Evolutionary conservation across 352 stramenopile species (phyloP).

Genomic region (Phytopythium sindhum): DNA sequence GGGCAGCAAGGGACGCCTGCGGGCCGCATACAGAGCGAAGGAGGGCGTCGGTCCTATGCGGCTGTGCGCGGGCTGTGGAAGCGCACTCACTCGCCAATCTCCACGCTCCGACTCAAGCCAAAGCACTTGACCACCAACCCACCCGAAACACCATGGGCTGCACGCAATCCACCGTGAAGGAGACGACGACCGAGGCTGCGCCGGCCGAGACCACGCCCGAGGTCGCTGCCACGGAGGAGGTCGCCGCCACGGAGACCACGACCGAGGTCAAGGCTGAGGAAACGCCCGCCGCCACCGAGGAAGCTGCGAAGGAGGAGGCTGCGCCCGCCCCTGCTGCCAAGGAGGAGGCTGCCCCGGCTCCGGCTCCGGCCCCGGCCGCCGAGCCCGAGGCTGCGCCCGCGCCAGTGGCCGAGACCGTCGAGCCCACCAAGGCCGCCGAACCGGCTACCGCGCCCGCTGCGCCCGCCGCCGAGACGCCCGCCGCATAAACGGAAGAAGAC

Average conservation of each 20-base stretch:
- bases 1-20: background rate
- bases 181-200: constrained; percentile 6
- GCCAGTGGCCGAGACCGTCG: background rate
- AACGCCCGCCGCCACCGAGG: background rate
- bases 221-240: constrained; percentile 7
- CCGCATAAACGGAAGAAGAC: background rate
- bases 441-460: background rate
- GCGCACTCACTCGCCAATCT: constrained; percentile 4
- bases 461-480: background rate
- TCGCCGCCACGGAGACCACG: constrained; percentile 6
- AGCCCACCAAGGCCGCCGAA: constrained; percentile 1
- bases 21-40: background rate
- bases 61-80: background rate
- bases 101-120: background rate
- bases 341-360: background rate
- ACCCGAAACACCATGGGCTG: constrained; percentile 6
- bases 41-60: background rate
- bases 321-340: background rate
- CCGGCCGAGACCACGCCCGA: constrained; percentile 7
- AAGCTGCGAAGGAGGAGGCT: constrained; percentile 1
- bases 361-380: background rate
- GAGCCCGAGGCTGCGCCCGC: constrained; percentile 1
- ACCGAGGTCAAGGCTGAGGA: background rate
- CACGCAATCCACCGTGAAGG: constrained; percentile 9
- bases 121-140: background rate